phyloP scores from a whole-genome alignment of 2,329 filamentous ascomycete species.

The Helotiales sp. region DNA sequence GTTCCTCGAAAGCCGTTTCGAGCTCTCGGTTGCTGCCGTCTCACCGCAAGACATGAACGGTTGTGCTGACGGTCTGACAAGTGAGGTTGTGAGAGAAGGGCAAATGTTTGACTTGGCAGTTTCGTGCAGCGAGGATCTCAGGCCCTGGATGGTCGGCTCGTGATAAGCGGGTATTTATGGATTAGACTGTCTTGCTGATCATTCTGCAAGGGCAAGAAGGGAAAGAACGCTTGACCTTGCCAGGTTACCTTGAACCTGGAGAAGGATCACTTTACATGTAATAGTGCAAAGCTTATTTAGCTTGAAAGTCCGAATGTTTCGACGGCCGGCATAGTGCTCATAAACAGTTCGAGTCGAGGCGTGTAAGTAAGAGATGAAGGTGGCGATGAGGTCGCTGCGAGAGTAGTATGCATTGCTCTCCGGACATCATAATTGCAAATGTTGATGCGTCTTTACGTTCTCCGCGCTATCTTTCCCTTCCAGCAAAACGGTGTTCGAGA shows the following conservation, averaged over 20 bases:
- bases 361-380: background rate
- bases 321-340: too few species aligned
- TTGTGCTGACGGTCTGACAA: background rate
- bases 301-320: background rate
- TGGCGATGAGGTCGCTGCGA: background rate
- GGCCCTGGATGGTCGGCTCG: background rate
- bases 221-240: background rate
- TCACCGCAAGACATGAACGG: background rate
- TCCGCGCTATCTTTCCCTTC: background rate
- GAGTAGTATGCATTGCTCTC: background rate
- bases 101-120: constrained; percentile 17
- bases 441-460: background rate
- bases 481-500: constrained; percentile 1
- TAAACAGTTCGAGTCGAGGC: background rate
- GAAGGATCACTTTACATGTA: background rate
- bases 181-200: constrained; percentile 3
- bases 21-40: background rate
- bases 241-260: background rate
- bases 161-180: background rate
- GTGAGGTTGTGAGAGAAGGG: background rate
- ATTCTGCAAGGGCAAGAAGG: background rate
- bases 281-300: background rate
- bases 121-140: background rate
- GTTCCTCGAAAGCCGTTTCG: background rate
- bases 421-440: background rate